Evolutionary conservation across 176 grass and related monocot species (phyloP).

Genomic region (Tuctoria greenei): DNA sequence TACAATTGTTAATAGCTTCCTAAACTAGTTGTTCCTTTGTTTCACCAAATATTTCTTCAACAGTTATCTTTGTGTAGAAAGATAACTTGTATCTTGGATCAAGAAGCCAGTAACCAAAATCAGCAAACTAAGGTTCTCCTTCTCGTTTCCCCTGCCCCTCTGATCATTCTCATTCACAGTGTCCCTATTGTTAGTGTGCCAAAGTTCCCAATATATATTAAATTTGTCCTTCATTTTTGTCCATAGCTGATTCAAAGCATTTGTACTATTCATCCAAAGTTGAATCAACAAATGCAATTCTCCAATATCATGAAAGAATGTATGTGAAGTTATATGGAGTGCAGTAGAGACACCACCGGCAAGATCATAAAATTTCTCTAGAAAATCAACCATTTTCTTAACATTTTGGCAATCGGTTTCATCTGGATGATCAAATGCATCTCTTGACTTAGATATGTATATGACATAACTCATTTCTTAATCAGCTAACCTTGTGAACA

Average conservation of each 20-base stretch:
- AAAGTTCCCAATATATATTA: not conserved
- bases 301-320: not conserved
- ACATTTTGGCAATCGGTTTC: not conserved
- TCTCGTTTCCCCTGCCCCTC: not conserved
- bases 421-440: no score
- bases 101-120: no score
- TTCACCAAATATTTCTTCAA: no score
- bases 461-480: not conserved
- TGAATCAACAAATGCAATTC: not conserved
- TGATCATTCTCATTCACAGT: no score
- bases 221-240: not conserved
- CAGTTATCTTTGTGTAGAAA: not conserved
- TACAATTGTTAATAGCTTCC: no score
- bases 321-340: not conserved
- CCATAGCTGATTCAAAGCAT: not conserved
- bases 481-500: not conserved
- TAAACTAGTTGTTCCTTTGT: not conserved
- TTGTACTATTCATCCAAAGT: not conserved
- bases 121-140: not conserved
- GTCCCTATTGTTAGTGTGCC: not conserved
- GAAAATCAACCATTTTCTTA: no score
- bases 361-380: not conserved
- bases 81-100: no score
- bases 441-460: not conserved
- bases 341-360: not conserved